Conservation (phyloP, 805 yeast genomes). For the Blastobotrys attinorum region DNA sequence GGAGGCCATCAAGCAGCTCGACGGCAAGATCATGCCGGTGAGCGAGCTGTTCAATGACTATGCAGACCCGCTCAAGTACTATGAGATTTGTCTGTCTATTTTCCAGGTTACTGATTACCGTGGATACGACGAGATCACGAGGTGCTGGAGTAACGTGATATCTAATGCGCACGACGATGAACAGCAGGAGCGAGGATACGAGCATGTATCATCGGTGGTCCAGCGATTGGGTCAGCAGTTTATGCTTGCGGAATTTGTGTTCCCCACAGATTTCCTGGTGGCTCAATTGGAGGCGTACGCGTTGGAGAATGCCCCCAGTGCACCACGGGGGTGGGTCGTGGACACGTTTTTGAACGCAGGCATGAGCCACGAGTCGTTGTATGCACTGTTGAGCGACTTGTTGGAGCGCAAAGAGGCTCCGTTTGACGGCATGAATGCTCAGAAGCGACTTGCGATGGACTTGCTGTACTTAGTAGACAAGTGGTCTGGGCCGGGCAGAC, state of each 20-base stretch:
- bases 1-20: constrained; percentile 46
- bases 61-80: constrained; percentile 82
- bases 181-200: constrained; percentile 23
- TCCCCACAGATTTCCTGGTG: constrained; percentile 67
- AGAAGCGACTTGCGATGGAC: constrained; percentile 21
- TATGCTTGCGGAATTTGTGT: constrained; percentile 63
- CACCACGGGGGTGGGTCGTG: constrained; percentile 34
- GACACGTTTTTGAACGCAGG: constrained; percentile 32
- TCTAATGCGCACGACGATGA: constrained; percentile 35
- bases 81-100: constrained; percentile 68
- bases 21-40: constrained; percentile 58
- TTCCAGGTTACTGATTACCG: constrained; percentile 81
- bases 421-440: constrained; percentile 21
- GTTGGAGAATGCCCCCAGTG: constrained; percentile 34
- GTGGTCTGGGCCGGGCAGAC: constrained; percentile 12
- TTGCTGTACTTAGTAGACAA: constrained; percentile 18
- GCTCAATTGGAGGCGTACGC: constrained; percentile 56
- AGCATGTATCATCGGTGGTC: constrained; percentile 33
- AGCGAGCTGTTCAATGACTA: constrained; percentile 78
- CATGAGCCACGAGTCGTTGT: constrained; percentile 22
- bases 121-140: constrained; percentile 71
- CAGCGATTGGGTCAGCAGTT: constrained; percentile 53
- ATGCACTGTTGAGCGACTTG: constrained; percentile 22
- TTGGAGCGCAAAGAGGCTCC: constrained; percentile 26
- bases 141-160: constrained; percentile 72